Conservation (phyloP, 2,329 filamentous ascomycete species). For the Sclerotinia spermophila region DNA sequence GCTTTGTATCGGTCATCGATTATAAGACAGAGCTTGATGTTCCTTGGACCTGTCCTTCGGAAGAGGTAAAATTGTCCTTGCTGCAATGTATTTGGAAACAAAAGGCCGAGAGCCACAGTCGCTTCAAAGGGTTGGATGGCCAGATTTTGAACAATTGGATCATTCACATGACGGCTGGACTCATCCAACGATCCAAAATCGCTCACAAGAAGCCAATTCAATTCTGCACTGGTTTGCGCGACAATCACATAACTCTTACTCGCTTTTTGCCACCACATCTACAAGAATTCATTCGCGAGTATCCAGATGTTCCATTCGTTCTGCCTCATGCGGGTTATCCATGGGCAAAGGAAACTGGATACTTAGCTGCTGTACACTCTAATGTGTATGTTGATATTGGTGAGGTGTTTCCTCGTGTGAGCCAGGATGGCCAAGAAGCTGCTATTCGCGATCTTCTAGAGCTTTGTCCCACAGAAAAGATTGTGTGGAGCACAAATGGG, state of each 20-base stretch:
- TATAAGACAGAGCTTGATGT: slow-evolving; percentile 73
- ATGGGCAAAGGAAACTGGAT: slow-evolving; percentile 73
- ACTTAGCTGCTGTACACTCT: slow-evolving; percentile 70
- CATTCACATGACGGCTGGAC: slow-evolving; percentile 59
- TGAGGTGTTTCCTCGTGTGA: slow-evolving; percentile 76
- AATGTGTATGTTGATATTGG: slow-evolving; percentile 83
- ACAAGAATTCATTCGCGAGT: slow-evolving; percentile 67
- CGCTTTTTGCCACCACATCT: slow-evolving; percentile 72
- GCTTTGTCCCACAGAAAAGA: slow-evolving; percentile 68
- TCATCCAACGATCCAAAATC: slow-evolving; percentile 48
- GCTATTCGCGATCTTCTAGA: slow-evolving; percentile 72
- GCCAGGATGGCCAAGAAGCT: slow-evolving; percentile 68
- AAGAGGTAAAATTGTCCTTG: slow-evolving; percentile 27
- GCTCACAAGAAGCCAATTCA: slow-evolving; percentile 67
- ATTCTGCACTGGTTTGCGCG: slow-evolving; percentile 79
- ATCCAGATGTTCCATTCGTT: slow-evolving; percentile 68
- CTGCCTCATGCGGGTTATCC: slow-evolving; percentile 79
- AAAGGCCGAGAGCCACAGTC: slow-evolving; percentile 23
- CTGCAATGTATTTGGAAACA: slow-evolving; percentile 32
- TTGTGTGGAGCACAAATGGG: slow-evolving; percentile 77
- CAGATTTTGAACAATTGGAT: slow-evolving; percentile 66
- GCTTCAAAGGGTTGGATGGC: slow-evolving; percentile 55
- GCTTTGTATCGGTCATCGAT: slow-evolving; percentile 80
- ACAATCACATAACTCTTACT: slow-evolving; percentile 69
- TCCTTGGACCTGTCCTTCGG: slow-evolving; percentile 38